Percentiles rank a stretch among this genome's conserved stretches.
phyloP scores from a whole-genome alignment of 2,329 filamentous ascomycete genomes.

The Penicillium capsulatum region DNA sequence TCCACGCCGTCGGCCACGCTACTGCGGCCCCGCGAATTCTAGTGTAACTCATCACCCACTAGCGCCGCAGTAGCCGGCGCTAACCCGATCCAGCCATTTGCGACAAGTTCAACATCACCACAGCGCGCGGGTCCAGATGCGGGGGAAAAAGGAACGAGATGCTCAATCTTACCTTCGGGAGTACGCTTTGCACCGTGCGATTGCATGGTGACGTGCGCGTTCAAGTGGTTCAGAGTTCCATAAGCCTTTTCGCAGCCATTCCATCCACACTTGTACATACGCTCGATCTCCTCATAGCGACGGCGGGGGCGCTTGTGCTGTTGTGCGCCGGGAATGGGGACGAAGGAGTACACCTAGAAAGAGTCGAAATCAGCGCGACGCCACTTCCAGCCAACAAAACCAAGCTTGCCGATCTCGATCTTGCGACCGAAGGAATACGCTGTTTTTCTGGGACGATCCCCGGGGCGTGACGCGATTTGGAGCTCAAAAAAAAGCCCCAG shows the following conservation, averaged over 20 bases:
- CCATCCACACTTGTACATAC: slow-evolving; percentile 99
- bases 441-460: slow-evolving; percentile 26
- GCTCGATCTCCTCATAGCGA: slow-evolving; percentile 96
- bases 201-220: slow-evolving; percentile 98
- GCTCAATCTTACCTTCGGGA: slow-evolving; percentile 76
- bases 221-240: slow-evolving; percentile 92
- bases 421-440: slow-evolving; percentile 8
- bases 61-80: slow-evolving; percentile 36
- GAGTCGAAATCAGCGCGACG: slow-evolving; percentile 16
- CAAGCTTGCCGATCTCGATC: too few relatives aligned
- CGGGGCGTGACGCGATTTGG: slow-evolving; percentile 6
- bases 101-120: slow-evolving; percentile 27
- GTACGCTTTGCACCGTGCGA: slow-evolving; percentile 91
- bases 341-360: slow-evolving; percentile 87
- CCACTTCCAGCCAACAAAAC: neutral
- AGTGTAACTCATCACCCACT: slow-evolving; percentile 43
- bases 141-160: slow-evolving; percentile 7
- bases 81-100: slow-evolving; percentile 40
- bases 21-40: slow-evolving; percentile 51
- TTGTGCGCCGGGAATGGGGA: slow-evolving; percentile 92
- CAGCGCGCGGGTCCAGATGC: neutral
- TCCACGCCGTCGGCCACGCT: slow-evolving; percentile 47
- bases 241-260: slow-evolving; percentile 98
- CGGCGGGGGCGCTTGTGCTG: slow-evolving; percentile 93
- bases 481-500: slow-evolving; percentile 3